A percentile compares a stretch with the other conserved stretches of the same genome.
Conservation (phyloP, 1,284 basidiomycete species). For the Sanguinoderma infundibulare region DNA sequence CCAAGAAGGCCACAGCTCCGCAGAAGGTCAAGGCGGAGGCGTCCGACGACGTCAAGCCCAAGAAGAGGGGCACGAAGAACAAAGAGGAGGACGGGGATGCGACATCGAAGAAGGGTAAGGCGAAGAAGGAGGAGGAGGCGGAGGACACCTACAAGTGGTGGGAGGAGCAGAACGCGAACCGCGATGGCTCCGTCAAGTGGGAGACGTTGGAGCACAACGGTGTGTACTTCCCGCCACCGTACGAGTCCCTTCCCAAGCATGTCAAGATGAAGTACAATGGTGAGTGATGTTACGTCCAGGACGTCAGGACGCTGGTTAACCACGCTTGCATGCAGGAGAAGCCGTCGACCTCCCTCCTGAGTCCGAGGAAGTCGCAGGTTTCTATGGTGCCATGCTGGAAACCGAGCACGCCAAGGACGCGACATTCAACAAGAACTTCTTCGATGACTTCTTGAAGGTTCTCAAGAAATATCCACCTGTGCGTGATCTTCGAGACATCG, state of each 20-base stretch:
- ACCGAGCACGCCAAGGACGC: constrained; percentile 92
- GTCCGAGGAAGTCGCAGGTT: constrained; percentile 96
- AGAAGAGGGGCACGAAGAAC: constrained; percentile 40
- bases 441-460: constrained; percentile 85
- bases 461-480: constrained; percentile 89
- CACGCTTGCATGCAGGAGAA: constrained; percentile 57
- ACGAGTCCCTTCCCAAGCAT: constrained; percentile 82
- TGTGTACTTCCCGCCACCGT: constrained; percentile 95
- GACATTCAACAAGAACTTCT: constrained; percentile 96
- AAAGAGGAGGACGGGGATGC: constrained; percentile 40
- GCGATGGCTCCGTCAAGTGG: constrained; percentile 89
- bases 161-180: constrained; percentile 69
- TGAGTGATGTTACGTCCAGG: constrained; percentile 38
- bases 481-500: constrained; percentile 35
- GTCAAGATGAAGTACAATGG: constrained; percentile 98
- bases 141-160: constrained; percentile 86
- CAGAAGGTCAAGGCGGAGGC: constrained; percentile 50
- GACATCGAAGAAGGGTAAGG: constrained; percentile 51
- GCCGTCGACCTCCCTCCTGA: constrained; percentile 81
- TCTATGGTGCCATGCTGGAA: constrained; percentile 93
- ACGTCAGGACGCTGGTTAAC: neutral
- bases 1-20: constrained; percentile 33
- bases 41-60: constrained; percentile 33
- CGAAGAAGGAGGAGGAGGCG: constrained; percentile 64
- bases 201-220: constrained; percentile 91